Percentiles rank a stretch among this genome's conserved stretches.
Evolutionary conservation across 1,139 yeast genomes (phyloP).

Genomic region (Schizosaccharomyces versatilis): DNA sequence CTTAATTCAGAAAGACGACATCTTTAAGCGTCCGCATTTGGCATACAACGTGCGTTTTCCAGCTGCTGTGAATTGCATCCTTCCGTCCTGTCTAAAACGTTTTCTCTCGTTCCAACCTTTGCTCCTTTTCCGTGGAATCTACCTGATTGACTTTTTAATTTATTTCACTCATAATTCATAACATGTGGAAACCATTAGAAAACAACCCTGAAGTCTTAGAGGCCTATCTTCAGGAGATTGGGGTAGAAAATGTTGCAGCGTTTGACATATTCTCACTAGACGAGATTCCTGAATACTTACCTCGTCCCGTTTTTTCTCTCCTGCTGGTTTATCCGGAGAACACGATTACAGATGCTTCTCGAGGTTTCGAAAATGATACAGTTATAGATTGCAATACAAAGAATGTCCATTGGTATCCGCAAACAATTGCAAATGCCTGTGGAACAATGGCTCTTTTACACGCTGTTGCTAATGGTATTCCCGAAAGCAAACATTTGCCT

Average conservation of each 20-base stretch:
- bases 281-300: slow-evolving; percentile 28
- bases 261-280: slow-evolving; percentile 2
- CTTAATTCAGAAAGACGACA: no score
- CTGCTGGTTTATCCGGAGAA: slow-evolving; percentile 56
- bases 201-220: slow-evolving; percentile 75
- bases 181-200: slow-evolving; percentile 53
- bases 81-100: no score
- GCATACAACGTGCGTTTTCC: no score
- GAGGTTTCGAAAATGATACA: slow-evolving; percentile 11
- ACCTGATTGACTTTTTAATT: no score
- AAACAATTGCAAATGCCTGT: slow-evolving; percentile 74
- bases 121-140: no score
- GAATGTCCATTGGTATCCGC: slow-evolving; percentile 41
- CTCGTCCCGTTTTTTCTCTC: slow-evolving; percentile 58
- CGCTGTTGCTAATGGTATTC: slow-evolving; percentile 38
- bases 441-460: slow-evolving; percentile 81
- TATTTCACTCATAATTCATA: no score
- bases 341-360: slow-evolving; percentile 11
- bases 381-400: background rate
- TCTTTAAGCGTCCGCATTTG: no score
- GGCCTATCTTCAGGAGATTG: slow-evolving; percentile 43
- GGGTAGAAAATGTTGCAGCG: slow-evolving; percentile 30
- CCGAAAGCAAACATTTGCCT: slow-evolving; percentile 19
- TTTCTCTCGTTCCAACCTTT: no score
- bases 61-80: no score